Conservation (phyloP, 495 filamentous ascomycete genomes). For the Xylaria grammica region DNA sequence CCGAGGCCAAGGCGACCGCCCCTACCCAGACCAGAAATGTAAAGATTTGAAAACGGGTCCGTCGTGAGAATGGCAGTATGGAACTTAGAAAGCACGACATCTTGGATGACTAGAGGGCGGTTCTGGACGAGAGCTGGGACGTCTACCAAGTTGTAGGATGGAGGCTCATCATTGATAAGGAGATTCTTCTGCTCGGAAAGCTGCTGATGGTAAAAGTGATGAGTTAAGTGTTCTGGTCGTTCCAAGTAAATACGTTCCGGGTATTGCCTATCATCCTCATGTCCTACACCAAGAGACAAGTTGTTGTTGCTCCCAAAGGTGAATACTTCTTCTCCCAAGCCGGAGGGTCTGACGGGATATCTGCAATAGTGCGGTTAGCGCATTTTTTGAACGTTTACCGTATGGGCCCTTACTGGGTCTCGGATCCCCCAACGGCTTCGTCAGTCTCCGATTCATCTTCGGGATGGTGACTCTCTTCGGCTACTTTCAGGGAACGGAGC, state of each 20-base stretch:
- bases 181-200: slow-evolving; percentile 40
- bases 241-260: slow-evolving; percentile 81
- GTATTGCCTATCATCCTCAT: slow-evolving; percentile 91
- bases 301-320: slow-evolving; percentile 97
- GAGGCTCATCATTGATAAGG: slow-evolving; percentile 32
- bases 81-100: slow-evolving; percentile 86
- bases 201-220: slow-evolving; percentile 68
- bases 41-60: slow-evolving; percentile 92
- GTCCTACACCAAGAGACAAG: slow-evolving; percentile 85
- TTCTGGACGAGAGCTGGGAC: slow-evolving; percentile 73
- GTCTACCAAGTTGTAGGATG: slow-evolving; percentile 47
- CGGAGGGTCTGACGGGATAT: slow-evolving; percentile 30
- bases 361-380: slow-evolving; percentile 20
- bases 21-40: slow-evolving; percentile 89
- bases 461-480: slow-evolving; percentile 27
- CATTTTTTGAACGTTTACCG: background rate
- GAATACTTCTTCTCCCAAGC: slow-evolving; percentile 83
- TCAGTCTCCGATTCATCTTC: slow-evolving; percentile 50
- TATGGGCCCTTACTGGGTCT: slow-evolving; percentile 28
- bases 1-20: slow-evolving; percentile 90
- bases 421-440: slow-evolving; percentile 33
- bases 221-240: slow-evolving; percentile 79
- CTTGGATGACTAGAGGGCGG: slow-evolving; percentile 71
- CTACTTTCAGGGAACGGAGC: slow-evolving; percentile 51
- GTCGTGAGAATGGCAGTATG: slow-evolving; percentile 88